A percentile compares a stretch with the other conserved stretches of the same genome.
These are phyloP conservation scores for Geotrichum candidum DNA, from an alignment of 1,139 yeast species.

Conservation along the genomic window DNA sequence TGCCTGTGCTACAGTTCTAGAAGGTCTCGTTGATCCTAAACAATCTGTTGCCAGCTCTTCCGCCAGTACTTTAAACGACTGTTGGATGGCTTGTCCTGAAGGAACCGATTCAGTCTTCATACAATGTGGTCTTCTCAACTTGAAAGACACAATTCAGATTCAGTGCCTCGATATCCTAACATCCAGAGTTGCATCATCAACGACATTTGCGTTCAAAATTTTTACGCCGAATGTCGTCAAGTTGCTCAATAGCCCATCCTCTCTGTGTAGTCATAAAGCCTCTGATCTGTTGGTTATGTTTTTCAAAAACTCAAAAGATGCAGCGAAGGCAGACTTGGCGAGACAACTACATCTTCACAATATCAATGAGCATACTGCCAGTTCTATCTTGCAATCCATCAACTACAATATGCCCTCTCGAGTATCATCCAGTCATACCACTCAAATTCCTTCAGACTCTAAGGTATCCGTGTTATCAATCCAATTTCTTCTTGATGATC, in stretches of 20 bases:
- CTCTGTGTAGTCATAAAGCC: constrained; percentile 9
- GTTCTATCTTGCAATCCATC: constrained; percentile 16
- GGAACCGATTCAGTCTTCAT: constrained; percentile 48
- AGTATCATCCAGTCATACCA: background rate
- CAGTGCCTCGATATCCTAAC: constrained; percentile 41
- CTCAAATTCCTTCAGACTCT: background rate
- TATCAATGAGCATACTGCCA: constrained; percentile 5
- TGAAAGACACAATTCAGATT: constrained; percentile 39
- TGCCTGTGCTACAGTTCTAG: constrained; percentile 54
- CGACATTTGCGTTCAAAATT: constrained; percentile 37
- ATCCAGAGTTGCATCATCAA: constrained; percentile 26
- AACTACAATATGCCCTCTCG: constrained; percentile 4
- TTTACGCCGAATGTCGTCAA: constrained; percentile 41
- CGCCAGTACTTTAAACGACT: constrained; percentile 53
- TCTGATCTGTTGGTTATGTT: constrained; percentile 38
- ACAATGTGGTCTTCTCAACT: constrained; percentile 47
- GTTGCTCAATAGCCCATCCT: constrained; percentile 33
- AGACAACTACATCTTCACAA: constrained; percentile 41
- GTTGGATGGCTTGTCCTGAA: constrained; percentile 58
- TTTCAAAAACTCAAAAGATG: constrained; percentile 39
- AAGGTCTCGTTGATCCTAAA: constrained; percentile 47
- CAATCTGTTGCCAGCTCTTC: constrained; percentile 45
- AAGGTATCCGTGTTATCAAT: constrained; percentile 19
- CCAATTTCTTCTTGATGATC: constrained; percentile 24
- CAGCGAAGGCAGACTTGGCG: constrained; percentile 46